Base-by-base conservation (phyloP, 2,329 filamentous ascomycete genomes). In the Neophaeococcomyces aloes region DNA sequence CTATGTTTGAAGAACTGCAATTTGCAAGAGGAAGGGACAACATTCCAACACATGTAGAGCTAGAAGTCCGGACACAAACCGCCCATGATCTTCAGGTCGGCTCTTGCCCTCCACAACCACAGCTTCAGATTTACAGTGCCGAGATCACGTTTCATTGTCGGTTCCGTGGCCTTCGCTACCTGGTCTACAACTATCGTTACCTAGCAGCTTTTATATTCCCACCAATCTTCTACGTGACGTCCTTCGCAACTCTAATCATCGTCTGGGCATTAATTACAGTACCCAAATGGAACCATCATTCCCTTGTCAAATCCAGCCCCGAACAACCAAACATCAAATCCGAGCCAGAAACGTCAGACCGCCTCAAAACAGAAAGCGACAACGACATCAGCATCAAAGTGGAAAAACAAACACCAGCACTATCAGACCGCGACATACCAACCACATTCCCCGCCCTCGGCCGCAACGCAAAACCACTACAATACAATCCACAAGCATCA, bases 131-230 rank as follows among this genome's bases (percentile, higher is more conserved):
- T 4, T 95, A 95, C 60, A 67, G 68, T 15, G 79, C 76, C 3
- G 66, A 65, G 11, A 71, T 94, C 27, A 74, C 72, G 2, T 77
- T 96, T 49, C 78, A 75, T 21, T 88, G 89, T 3, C 74, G 78
- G 42, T 78, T 95, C 51, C 72, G 74, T 8, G 89, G 89, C 0
- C 61, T 95, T 48, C 70, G 76, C 59, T 75, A 83, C 78, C 56
- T 88, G 44, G 94, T 98, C 84, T 91, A 91, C 56, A 79, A 86
- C 48, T 81, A 89, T 65, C 78, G 83, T 10, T 57, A 91, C 29
- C 61, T 78, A 1, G 79, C 83, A 1, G 56, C 80, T 1, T 83
- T 87, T 55, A 84, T 80, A 0, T 62, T 68, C 1, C 53, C n/a
- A n/a, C n/a, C n/a, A n/a, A n/a, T 76, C 0, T 95, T 95, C 62